Conservation (phyloP, 129 eudicot species). For the Pittosporum tobira region DNA sequence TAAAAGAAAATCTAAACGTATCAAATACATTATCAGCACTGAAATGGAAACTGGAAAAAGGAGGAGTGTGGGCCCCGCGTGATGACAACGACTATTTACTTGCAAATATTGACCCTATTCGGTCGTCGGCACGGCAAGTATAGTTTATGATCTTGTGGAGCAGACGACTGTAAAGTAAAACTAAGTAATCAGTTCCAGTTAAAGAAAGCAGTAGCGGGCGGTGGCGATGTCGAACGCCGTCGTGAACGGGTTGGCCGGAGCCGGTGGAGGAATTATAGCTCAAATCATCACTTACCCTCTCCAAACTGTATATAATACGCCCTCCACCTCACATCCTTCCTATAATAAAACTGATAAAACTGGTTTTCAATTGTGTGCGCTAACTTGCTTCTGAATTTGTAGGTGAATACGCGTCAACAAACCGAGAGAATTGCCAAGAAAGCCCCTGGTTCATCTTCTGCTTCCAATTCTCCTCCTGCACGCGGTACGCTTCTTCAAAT, state of each 20-base stretch:
- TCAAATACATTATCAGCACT: too few species aligned
- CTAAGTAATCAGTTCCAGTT: too few species aligned
- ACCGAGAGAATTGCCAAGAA: constrained; percentile 81
- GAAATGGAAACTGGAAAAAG: too few species aligned
- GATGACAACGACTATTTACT: too few species aligned
- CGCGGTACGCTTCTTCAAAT: constrained; percentile 73
- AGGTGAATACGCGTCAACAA: constrained; percentile 95
- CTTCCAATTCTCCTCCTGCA: constrained; percentile 13
- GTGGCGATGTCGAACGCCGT: constrained; percentile 74
- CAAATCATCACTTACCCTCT: constrained; percentile 93
- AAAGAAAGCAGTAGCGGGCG: too few species aligned
- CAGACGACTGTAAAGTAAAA: too few species aligned
- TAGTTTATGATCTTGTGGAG: too few species aligned
- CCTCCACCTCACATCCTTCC: background rate
- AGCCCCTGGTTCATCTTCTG: constrained; percentile 14
- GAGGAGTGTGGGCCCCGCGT: too few species aligned
- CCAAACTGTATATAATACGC: constrained; percentile 54
- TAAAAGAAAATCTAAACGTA: too few species aligned
- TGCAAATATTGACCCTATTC: too few species aligned
- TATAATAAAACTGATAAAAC: background rate
- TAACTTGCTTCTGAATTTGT: constrained; percentile 11
- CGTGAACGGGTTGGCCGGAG: constrained; percentile 88
- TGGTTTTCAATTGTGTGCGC: background rate
- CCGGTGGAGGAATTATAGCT: constrained; percentile 92
- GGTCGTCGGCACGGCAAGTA: too few species aligned